Evolutionary conservation across 768 basidiomycete species (phyloP).

Genomic region (Leucocoprinus birnbaumii): DNA sequence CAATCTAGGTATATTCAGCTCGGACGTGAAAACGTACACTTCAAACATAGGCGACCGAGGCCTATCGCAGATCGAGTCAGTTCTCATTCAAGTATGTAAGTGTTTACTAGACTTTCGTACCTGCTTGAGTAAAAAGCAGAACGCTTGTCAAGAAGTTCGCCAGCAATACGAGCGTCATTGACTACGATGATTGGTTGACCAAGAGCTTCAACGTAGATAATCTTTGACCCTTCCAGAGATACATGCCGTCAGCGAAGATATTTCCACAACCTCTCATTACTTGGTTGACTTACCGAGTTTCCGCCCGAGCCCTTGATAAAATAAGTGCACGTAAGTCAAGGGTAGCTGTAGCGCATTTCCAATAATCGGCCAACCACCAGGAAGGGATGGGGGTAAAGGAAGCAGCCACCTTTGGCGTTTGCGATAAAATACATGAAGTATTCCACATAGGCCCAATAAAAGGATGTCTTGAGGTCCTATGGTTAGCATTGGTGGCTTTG

Average conservation of each 20-base stretch:
- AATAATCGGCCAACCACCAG: slow-evolving; percentile 8
- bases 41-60: slow-evolving; percentile 6
- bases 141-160: slow-evolving; percentile 55
- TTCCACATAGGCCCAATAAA: no score
- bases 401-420: background rate
- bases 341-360: slow-evolving; percentile 12
- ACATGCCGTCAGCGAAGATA: no score
- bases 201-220: slow-evolving; percentile 51
- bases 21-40: slow-evolving; percentile 2
- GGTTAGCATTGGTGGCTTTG: no score
- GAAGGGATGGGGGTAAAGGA: slow-evolving; percentile 3
- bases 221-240: slow-evolving; percentile 23
- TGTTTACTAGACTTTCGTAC: background rate
- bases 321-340: background rate
- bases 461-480: no score
- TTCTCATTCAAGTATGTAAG: no score
- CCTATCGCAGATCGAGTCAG: no score
- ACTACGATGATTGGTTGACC: slow-evolving; percentile 37
- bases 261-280: no score
- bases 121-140: slow-evolving; percentile 58
- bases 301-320: background rate
- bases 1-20: background rate
- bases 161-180: slow-evolving; percentile 39
- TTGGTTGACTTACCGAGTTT: slow-evolving; percentile 4
- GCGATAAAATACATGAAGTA: no score